Evolutionary conservation across 768 basidiomycete genomes (phyloP).

Genomic region (Glaciozyma martinii): DNA sequence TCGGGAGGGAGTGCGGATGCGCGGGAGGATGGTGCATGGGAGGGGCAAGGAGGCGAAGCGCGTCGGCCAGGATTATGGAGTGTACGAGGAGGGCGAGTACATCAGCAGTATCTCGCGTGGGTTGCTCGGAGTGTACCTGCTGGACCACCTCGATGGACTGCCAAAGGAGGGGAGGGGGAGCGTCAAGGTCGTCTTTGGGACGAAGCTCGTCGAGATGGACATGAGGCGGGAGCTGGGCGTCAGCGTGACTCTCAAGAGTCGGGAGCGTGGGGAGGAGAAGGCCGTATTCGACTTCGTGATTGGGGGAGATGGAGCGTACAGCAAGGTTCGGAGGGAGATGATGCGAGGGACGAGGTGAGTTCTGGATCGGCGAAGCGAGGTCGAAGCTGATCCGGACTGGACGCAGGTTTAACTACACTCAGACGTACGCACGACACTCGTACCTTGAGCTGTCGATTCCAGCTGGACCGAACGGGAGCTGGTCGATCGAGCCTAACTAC

Average conservation of each 20-base stretch:
- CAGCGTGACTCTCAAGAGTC: slow-evolving; percentile 43
- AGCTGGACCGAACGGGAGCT: slow-evolving; percentile 50
- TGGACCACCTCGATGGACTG: slow-evolving; percentile 55
- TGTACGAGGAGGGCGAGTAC: slow-evolving; percentile 83
- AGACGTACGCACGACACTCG: slow-evolving; percentile 89
- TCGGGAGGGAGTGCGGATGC: slow-evolving; percentile 80
- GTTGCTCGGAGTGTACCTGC: slow-evolving; percentile 73
- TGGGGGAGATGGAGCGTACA: slow-evolving; percentile 91
- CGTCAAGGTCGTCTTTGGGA: slow-evolving; percentile 65
- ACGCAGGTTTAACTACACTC: slow-evolving; percentile 79
- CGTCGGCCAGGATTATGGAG: slow-evolving; percentile 58
- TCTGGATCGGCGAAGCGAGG: not conserved
- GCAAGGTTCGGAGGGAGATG: slow-evolving; percentile 80
- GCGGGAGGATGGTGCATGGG: slow-evolving; percentile 85
- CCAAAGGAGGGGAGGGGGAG: slow-evolving; percentile 44
- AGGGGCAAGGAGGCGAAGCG: not conserved
- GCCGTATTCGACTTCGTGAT: slow-evolving; percentile 45
- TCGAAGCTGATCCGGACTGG: not conserved
- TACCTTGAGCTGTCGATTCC: slow-evolving; percentile 96
- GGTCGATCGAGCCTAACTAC: slow-evolving; percentile 84
- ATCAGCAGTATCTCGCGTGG: slow-evolving; percentile 90
- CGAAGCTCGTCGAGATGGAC: slow-evolving; percentile 68
- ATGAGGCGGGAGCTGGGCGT: slow-evolving; percentile 51
- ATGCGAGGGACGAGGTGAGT: slow-evolving; percentile 57
- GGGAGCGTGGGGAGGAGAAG: slow-evolving; percentile 45